Base-by-base conservation (phyloP, 345 rosid species). In the Eucalyptus leucophloia region DNA sequence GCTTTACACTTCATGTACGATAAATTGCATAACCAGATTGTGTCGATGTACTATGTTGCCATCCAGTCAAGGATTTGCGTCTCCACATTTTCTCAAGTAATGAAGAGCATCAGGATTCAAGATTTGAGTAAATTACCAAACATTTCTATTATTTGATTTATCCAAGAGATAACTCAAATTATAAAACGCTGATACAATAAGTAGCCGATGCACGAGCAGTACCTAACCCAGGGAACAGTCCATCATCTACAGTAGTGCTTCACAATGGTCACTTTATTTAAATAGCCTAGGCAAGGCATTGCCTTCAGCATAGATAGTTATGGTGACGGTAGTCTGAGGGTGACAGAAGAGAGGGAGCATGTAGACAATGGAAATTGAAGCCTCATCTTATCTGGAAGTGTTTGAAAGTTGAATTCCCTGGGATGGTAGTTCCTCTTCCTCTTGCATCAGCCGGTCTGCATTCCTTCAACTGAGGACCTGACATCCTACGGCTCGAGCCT, bases 281-380 rank as follows among this genome's bases (percentile, higher is more conserved):
- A 11, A 77, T 37, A 37, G 83, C 83, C 60, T 34, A 45, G 58
- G 87, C 34, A 86, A 15, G 58, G 87, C 34, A 86, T 30, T 72
- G 82, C 26, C 82, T 72, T 72, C 45, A 40, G 17, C 53, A 40
- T 28, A 53, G 88, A n/a, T 51, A 56, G 88, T 19, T 32, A 56
- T 50, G 62, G 67, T 34, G 56, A 53, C 40, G 54, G 88, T 15
- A 54, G 50, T 19, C 69, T 23, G 34, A 9, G 28, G 90, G 50
- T 93, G 97, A 97, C 97, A 96, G 98, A 97, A 95, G 98, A 97
- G 97, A 96, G 98, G 92, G 96, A 97, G 96, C 99, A 89, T 40
- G 89, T 51, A 23, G 65, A 19, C 42, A 28, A 30, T 49, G 69
- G 85, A 62, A 28, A 58, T 24, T 69, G 67, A 42, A 60, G 72